Conservation (phyloP, 495 filamentous ascomycete genomes). For the Lasiosphaeria hispida region DNA sequence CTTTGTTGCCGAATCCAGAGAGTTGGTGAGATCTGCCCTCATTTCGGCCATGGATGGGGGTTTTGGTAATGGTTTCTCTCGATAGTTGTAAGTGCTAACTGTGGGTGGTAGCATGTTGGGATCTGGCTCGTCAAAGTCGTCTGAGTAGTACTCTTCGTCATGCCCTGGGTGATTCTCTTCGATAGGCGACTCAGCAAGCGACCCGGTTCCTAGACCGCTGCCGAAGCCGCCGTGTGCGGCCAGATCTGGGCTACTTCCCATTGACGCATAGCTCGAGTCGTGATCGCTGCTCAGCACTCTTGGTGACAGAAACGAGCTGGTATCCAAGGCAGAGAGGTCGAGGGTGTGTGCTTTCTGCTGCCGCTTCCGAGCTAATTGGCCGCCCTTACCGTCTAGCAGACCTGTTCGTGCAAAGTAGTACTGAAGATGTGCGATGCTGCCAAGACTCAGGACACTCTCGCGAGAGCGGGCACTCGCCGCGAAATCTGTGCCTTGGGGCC, state of each 20-base stretch:
- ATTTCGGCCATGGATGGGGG: constrained; percentile 79
- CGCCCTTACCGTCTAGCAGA: constrained; percentile 88
- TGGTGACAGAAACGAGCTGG: constrained; percentile 37
- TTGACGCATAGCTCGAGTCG: constrained; percentile 55
- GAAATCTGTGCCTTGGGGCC: constrained; percentile 87
- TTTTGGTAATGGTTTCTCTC: constrained; percentile 79
- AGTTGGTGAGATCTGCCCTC: constrained; percentile 66
- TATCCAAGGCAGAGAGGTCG: constrained; percentile 46
- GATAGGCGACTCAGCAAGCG: constrained; percentile 56
- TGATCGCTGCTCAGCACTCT: constrained; percentile 40
- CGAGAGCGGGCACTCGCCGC: constrained; percentile 82
- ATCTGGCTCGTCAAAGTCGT: constrained; percentile 59
- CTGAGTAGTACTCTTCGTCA: constrained; percentile 56
- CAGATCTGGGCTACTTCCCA: constrained; percentile 55
- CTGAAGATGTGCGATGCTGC: constrained; percentile 94
- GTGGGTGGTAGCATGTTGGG: constrained; percentile 87
- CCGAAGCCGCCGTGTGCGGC: constrained; percentile 34
- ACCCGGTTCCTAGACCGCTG: constrained; percentile 25
- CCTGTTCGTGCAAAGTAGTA: constrained; percentile 98
- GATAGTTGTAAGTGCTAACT: constrained; percentile 90
- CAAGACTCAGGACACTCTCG: constrained; percentile 92
- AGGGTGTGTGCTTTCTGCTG: constrained; percentile 54
- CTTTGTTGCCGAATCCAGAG: constrained; percentile 63
- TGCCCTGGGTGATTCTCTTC: constrained; percentile 50
- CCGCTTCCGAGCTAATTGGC: constrained; percentile 68